phyloP scores from a whole-genome alignment of 768 basidiomycete genomes.

The Termitomyces sp. region DNA sequence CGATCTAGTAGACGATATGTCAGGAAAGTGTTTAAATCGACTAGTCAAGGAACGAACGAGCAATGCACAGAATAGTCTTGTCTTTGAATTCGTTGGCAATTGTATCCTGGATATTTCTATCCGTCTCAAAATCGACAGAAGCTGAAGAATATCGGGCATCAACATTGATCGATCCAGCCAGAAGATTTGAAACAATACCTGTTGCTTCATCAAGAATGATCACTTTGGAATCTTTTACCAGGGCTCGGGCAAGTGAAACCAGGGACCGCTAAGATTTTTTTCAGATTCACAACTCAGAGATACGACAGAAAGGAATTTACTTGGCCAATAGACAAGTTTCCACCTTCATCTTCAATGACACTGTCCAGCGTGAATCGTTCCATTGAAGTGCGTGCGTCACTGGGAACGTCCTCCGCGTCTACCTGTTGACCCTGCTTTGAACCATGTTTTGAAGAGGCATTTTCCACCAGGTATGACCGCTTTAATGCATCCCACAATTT shows the following conservation, averaged over 20 bases:
- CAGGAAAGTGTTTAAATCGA: neutral
- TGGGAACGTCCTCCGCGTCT: slow-evolving; percentile 25
- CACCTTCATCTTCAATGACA: slow-evolving; percentile 81
- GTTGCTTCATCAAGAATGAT: slow-evolving; percentile 92
- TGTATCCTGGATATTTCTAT: slow-evolving; percentile 87
- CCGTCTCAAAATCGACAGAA: slow-evolving; percentile 88
- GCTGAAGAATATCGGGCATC: slow-evolving; percentile 31
- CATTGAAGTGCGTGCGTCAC: slow-evolving; percentile 39
- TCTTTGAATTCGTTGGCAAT: slow-evolving; percentile 81
- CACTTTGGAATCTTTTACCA: slow-evolving; percentile 82
- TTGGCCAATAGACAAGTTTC: slow-evolving; percentile 76
- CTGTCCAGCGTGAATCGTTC: slow-evolving; percentile 80
- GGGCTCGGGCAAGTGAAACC: slow-evolving; percentile 82
- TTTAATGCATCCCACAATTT: slow-evolving; percentile 85
- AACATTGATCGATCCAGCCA: neutral
- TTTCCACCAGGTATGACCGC: slow-evolving; percentile 77
- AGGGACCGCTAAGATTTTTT: slow-evolving; percentile 54
- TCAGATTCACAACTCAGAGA: neutral
- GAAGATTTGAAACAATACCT: slow-evolving; percentile 22
- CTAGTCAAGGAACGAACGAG: slow-evolving; percentile 48
- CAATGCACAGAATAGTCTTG: slow-evolving; percentile 83
- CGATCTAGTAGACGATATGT: slow-evolving; percentile 47
- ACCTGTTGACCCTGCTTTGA: slow-evolving; percentile 22
- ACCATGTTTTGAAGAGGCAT: slow-evolving; percentile 23
- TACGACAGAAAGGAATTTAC: slow-evolving; percentile 16